A percentile compares a stretch with the other conserved stretches of the same genome.
Evolutionary conservation across 2,329 filamentous ascomycete genomes (phyloP).

Genomic region (Sphaerulina musiva): DNA sequence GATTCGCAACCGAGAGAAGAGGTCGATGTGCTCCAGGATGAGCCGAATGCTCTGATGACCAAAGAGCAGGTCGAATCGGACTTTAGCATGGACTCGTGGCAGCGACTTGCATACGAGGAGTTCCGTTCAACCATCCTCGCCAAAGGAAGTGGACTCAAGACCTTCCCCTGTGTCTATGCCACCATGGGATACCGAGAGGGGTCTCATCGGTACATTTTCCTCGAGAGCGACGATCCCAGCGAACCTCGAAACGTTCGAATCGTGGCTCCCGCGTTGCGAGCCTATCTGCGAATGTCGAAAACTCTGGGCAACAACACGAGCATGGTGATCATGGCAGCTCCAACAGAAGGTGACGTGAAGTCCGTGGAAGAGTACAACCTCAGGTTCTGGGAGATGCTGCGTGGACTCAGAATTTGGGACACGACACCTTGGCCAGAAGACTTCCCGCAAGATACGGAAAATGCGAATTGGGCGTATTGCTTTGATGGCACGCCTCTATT

Average conservation of each 20-base stretch:
- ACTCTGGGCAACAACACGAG: slow-evolving; percentile 19
- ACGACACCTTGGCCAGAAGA: slow-evolving; percentile 18
- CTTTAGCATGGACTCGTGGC: slow-evolving; percentile 20
- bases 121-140: slow-evolving; percentile 22
- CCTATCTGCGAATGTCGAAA: slow-evolving; percentile 16
- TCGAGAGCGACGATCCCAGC: slow-evolving; percentile 19
- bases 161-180: slow-evolving; percentile 20
- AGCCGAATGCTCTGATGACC: slow-evolving; percentile 1
- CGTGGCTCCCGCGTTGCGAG: slow-evolving; percentile 16
- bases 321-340: slow-evolving; percentile 20
- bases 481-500: slow-evolving; percentile 20
- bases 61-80: slow-evolving; percentile 17
- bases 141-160: slow-evolving; percentile 18
- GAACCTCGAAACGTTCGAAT: slow-evolving; percentile 19
- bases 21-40: neutral
- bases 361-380: slow-evolving; percentile 20
- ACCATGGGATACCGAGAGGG: slow-evolving; percentile 19
- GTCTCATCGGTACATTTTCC: slow-evolving; percentile 20
- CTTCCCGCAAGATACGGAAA: slow-evolving; percentile 15
- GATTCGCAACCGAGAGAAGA: neutral
- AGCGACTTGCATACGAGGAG: slow-evolving; percentile 18
- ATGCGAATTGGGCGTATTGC: slow-evolving; percentile 19
- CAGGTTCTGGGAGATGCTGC: slow-evolving; percentile 20
- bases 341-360: slow-evolving; percentile 16
- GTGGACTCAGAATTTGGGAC: slow-evolving; percentile 19